phyloP scores from a whole-genome alignment of 1,284 basidiomycete species.

The Cutaneotrichosporon daszewskae region DNA sequence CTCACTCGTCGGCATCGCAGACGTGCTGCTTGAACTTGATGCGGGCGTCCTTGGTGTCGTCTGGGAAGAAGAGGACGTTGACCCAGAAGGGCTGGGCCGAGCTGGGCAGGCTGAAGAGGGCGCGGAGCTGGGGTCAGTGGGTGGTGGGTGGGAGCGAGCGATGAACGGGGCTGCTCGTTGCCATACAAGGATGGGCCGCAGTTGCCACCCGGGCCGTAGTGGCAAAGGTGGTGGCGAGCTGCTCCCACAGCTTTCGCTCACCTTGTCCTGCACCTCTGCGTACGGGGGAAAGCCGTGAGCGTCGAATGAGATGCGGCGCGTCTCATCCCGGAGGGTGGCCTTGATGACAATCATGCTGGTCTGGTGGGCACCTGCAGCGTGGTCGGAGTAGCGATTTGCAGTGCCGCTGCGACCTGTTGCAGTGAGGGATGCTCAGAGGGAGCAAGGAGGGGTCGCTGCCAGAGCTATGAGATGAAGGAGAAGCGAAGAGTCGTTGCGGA shows the following conservation, averaged over 20 bases:
- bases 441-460: too few species aligned
- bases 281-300: slow-evolving; percentile 38
- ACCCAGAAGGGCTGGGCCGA: slow-evolving; percentile 43
- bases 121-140: slow-evolving; percentile 29
- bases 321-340: slow-evolving; percentile 46
- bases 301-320: slow-evolving; percentile 41
- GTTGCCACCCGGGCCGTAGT: slow-evolving; percentile 2
- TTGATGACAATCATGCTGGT: slow-evolving; percentile 40
- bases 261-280: slow-evolving; percentile 39
- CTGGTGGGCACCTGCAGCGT: not conserved
- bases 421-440: too few species aligned
- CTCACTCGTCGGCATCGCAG: slow-evolving; percentile 45
- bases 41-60: slow-evolving; percentile 35
- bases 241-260: too few species aligned
- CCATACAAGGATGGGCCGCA: slow-evolving; percentile 1
- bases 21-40: slow-evolving; percentile 48
- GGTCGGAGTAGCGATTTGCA: not conserved
- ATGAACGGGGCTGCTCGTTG: not conserved
- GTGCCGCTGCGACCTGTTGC: too few species aligned
- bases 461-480: too few species aligned
- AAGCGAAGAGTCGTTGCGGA: too few species aligned
- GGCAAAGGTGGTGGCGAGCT: too few species aligned
- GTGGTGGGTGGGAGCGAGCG: not conserved
- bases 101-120: slow-evolving; percentile 41
- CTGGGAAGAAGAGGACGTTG: slow-evolving; percentile 43